These are phyloP conservation scores for Hermanozyma aechmeae DNA, from an alignment of 805 yeast species.

Conservation along the genomic window DNA sequence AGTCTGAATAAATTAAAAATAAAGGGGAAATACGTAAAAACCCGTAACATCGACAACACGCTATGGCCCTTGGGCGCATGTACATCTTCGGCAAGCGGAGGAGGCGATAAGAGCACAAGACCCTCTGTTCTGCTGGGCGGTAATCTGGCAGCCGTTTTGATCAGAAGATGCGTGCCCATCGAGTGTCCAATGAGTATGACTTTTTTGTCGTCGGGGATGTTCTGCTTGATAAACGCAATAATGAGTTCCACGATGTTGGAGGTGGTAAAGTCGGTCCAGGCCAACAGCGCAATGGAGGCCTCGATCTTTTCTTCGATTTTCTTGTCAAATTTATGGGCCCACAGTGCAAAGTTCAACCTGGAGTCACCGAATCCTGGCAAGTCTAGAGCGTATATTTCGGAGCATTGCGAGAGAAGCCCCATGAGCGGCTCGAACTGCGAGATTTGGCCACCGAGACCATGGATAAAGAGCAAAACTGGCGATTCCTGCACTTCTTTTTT, in stretches of 20 bases:
- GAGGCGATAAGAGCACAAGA: slow-evolving; percentile 41
- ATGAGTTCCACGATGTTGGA: slow-evolving; percentile 33
- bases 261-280: slow-evolving; percentile 32
- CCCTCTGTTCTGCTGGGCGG: slow-evolving; percentile 35
- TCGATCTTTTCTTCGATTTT: slow-evolving; percentile 22
- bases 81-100: slow-evolving; percentile 23
- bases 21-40: slow-evolving; percentile 30
- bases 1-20: slow-evolving; percentile 48
- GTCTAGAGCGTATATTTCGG: slow-evolving; percentile 63
- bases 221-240: slow-evolving; percentile 24
- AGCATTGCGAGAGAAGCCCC: slow-evolving; percentile 51
- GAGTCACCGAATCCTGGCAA: slow-evolving; percentile 82
- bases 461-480: slow-evolving; percentile 62
- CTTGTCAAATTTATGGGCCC: neutral
- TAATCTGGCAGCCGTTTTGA: slow-evolving; percentile 33
- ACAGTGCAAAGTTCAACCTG: slow-evolving; percentile 11
- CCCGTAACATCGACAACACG: slow-evolving; percentile 9
- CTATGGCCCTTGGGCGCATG: slow-evolving; percentile 2
- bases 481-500: slow-evolving; percentile 31
- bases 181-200: slow-evolving; percentile 59
- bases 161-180: slow-evolving; percentile 55
- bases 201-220: slow-evolving; percentile 31
- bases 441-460: slow-evolving; percentile 87
- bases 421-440: slow-evolving; percentile 75
- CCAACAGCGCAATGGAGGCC: slow-evolving; percentile 18